Percentiles rank a stretch among this genome's conserved stretches.
phyloP scores from a whole-genome alignment of 768 basidiomycete species.

The Termitomyces sp. region DNA sequence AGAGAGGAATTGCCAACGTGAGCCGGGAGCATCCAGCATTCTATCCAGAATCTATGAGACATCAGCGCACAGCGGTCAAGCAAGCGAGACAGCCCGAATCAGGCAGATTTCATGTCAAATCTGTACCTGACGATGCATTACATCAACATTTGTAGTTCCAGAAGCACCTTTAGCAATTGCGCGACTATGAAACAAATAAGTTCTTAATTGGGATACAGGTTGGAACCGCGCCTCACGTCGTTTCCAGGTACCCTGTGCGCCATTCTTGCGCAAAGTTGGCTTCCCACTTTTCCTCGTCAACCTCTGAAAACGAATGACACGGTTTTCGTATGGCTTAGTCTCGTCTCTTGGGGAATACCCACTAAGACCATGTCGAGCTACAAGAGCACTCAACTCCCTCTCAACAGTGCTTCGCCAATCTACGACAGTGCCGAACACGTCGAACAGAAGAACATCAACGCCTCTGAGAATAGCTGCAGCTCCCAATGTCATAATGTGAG shows the following conservation, averaged over 20 bases:
- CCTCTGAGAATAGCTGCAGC: constrained; percentile 12
- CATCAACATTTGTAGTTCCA: constrained; percentile 49
- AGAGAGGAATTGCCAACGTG: constrained; percentile 48
- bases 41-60: constrained; percentile 46
- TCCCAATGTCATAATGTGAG: neutral
- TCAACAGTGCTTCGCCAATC: constrained; percentile 36
- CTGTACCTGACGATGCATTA: constrained; percentile 48
- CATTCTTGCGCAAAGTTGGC: constrained; percentile 49
- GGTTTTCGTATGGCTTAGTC: neutral
- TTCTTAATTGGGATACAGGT: neutral
- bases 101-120: neutral
- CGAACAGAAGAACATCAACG: constrained; percentile 41
- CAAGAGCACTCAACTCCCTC: constrained; percentile 23
- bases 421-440: constrained; percentile 47
- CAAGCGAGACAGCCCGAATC: neutral
- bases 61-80: neutral
- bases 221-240: constrained; percentile 25
- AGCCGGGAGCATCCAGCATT: constrained; percentile 36
- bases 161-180: constrained; percentile 38
- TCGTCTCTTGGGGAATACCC: neutral
- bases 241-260: constrained; percentile 44
- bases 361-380: constrained; percentile 12
- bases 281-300: constrained; percentile 29
- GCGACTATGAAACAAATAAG: constrained; percentile 22
- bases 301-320: constrained; percentile 6